Base-by-base conservation (phyloP, 306 rosid genomes). In the Abrus pulchellus region DNA sequence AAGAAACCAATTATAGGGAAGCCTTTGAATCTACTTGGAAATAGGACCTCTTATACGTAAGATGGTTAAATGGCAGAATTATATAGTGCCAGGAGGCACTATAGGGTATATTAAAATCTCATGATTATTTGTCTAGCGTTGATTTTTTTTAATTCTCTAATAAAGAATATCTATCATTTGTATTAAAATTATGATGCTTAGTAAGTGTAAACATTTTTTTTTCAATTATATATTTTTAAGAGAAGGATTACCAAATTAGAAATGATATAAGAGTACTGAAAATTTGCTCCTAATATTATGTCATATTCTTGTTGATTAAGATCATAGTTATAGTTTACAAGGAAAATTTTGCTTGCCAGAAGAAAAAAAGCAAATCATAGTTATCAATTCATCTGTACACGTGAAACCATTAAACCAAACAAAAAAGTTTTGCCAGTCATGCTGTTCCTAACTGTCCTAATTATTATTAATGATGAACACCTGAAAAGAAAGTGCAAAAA, bases 401-500 rank as follows among this genome's bases (percentile, higher is more conserved):
- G 38, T 43, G 27, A 69, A 66, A 66, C 13, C 34, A 9, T 43
- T 66, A 33, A 7, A 50, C 43, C 30, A 33, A 54, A 68, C 48
- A 6, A 29, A 30, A 27, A 8, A 5, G 34, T 32, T 72, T 49
- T 40, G 28, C 11, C 6, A 36, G 33, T 66, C 49, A 44, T 11
- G 4, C 41, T 36, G 52, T 36, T 80, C 30, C 66, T 45, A n/a
- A 61, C 56, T 32, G 20, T 63, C 65, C 72, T 48, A 27, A 71
- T 79, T 69, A 1, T 40, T 71, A 14, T 53, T 60, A 59, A 9
- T 4, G 69, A 9, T 4, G 69, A 57, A 2, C 43, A 75, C 53
- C 54, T 45, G 62, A 34, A 56, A 62, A 40, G 20, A 68, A 34
- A 67, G 81, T 34, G 47, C 12, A 43, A 10, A 38, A 47, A 57